Percentiles rank a stretch among this genome's conserved stretches.
Evolutionary conservation across 1,284 basidiomycete genomes (phyloP).

Genomic region (Apiotrichum gracile): DNA sequence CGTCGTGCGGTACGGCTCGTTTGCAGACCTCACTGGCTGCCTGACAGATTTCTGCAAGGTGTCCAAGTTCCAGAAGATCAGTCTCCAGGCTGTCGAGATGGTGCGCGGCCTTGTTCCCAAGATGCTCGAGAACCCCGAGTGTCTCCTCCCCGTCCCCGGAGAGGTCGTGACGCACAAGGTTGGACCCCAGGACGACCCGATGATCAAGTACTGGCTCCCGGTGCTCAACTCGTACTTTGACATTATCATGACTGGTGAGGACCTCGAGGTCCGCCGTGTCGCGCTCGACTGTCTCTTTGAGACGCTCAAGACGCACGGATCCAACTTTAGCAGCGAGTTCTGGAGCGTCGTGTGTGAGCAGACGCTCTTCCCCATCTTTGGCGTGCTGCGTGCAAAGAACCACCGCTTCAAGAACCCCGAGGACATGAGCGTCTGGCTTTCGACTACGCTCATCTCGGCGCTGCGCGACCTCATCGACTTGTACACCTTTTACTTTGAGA

Average conservation of each 20-base stretch:
- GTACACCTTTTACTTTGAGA: slow-evolving; percentile 94
- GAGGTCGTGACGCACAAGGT: slow-evolving; percentile 6
- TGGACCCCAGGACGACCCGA: slow-evolving; percentile 61
- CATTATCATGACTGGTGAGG: slow-evolving; percentile 99
- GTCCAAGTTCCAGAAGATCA: slow-evolving; percentile 97
- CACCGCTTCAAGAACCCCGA: slow-evolving; percentile 94
- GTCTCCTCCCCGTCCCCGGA: slow-evolving; percentile 53
- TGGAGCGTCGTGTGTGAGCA: slow-evolving; percentile 98
- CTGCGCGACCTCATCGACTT: slow-evolving; percentile 91
- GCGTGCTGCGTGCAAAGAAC: slow-evolving; percentile 61
- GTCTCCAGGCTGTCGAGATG: slow-evolving; percentile 93
- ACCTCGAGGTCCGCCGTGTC: slow-evolving; percentile 91
- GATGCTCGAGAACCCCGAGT: slow-evolving; percentile 82
- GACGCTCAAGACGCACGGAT: slow-evolving; percentile 85
- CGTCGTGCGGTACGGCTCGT: slow-evolving; percentile 86
- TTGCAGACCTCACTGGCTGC: slow-evolving; percentile 93
- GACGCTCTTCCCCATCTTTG: slow-evolving; percentile 97
- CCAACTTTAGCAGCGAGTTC: slow-evolving; percentile 81
- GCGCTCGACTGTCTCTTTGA: slow-evolving; percentile 93
- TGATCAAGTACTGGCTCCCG: slow-evolving; percentile 96
- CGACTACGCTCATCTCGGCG: slow-evolving; percentile 98
- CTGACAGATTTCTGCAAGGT: slow-evolving; percentile 99
- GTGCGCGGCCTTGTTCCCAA: slow-evolving; percentile 83
- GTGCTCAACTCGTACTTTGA: slow-evolving; percentile 96
- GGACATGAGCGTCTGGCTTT: slow-evolving; percentile 99